A percentile compares a stretch with the other conserved stretches of the same genome.
Conservation (phyloP, 331 rosid genomes). For the Phaseolus coccineus region DNA sequence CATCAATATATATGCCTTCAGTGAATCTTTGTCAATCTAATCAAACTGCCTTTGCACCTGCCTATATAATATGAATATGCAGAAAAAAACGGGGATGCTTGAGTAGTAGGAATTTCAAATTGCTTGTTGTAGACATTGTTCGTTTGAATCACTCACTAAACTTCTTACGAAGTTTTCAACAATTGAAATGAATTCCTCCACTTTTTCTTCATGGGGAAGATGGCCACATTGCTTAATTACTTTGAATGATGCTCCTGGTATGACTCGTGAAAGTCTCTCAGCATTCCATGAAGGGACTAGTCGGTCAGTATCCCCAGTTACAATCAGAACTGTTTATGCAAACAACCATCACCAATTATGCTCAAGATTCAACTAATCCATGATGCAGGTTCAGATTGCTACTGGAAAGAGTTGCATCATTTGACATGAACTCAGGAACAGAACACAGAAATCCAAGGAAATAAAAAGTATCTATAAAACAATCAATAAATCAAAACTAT, state of each 20-base stretch:
- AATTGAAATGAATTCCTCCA: conserved; percentile 73
- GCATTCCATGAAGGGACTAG: conserved; percentile 93
- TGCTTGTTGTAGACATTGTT: conserved; percentile 50
- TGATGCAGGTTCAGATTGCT: conserved; percentile 1
- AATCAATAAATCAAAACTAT: conserved; percentile 22
- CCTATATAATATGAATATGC: conserved; percentile 9
- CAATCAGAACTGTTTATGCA: conserved; percentile 71
- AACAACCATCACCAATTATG: conserved; percentile 37
- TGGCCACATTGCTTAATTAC: conserved; percentile 87
- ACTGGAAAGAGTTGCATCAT: conserved; percentile 11
- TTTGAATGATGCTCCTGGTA: conserved; percentile 79
- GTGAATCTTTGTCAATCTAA: conserved; percentile 15
- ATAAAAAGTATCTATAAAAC: conserved; percentile 4
- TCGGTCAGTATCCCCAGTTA: conserved; percentile 89
- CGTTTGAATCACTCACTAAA: conserved; percentile 48
- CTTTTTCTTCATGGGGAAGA: conserved; percentile 97
- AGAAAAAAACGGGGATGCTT: conserved; percentile 23
- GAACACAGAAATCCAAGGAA: conserved; percentile 1
- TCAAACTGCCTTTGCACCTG: conserved; percentile 11
- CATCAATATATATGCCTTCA: conserved; percentile 7
- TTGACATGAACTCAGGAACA: conserved; percentile 29
- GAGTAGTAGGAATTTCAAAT: conserved; percentile 40
- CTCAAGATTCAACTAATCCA: conserved; percentile 32
- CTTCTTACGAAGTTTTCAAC: conserved; percentile 75
- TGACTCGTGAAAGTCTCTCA: conserved; percentile 79